These are phyloP conservation scores for Colletotrichum zoysiae DNA, from an alignment of 2,329 filamentous ascomycete species.

Conservation along the genomic window DNA sequence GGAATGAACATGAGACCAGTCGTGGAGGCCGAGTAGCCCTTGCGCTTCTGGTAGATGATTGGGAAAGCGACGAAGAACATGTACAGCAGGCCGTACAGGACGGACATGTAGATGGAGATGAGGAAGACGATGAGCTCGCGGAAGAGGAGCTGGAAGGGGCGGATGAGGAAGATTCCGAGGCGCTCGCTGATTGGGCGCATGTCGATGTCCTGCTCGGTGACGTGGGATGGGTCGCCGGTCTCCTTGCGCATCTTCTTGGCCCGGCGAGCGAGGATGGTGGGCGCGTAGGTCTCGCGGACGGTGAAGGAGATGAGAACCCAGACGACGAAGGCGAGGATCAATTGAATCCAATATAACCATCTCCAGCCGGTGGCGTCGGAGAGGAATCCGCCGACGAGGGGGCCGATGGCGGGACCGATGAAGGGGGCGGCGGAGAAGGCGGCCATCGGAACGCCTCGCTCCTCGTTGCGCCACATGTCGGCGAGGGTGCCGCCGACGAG, in stretches of 20 bases:
- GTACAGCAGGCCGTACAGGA: slow-evolving; percentile 80
- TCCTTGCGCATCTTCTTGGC: slow-evolving; percentile 79
- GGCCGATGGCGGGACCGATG: slow-evolving; percentile 82
- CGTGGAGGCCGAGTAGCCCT: slow-evolving; percentile 79
- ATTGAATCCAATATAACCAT: slow-evolving; percentile 89
- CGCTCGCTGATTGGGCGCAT: slow-evolving; percentile 76
- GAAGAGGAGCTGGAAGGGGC: slow-evolving; percentile 89
- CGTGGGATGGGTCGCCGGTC: slow-evolving; percentile 75
- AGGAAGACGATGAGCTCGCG: slow-evolving; percentile 87
- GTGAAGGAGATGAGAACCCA: slow-evolving; percentile 87
- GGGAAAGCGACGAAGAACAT: slow-evolving; percentile 82
- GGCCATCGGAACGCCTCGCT: slow-evolving; percentile 88
- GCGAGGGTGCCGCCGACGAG: slow-evolving; percentile 85
- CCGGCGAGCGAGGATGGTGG: slow-evolving; percentile 77
- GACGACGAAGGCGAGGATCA: slow-evolving; percentile 78
- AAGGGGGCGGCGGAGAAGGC: slow-evolving; percentile 87
- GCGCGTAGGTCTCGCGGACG: slow-evolving; percentile 91
- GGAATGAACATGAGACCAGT: slow-evolving; percentile 92
- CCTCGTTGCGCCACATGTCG: slow-evolving; percentile 87
- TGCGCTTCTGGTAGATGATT: slow-evolving; percentile 81
- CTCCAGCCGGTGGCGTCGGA: slow-evolving; percentile 79
- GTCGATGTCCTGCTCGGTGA: slow-evolving; percentile 87
- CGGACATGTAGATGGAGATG: slow-evolving; percentile 87
- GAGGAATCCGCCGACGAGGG: slow-evolving; percentile 82
- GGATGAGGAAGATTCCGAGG: slow-evolving; percentile 79